phyloP scores from a whole-genome alignment of 139 green algal species.

The Picochlorum sp. region DNA sequence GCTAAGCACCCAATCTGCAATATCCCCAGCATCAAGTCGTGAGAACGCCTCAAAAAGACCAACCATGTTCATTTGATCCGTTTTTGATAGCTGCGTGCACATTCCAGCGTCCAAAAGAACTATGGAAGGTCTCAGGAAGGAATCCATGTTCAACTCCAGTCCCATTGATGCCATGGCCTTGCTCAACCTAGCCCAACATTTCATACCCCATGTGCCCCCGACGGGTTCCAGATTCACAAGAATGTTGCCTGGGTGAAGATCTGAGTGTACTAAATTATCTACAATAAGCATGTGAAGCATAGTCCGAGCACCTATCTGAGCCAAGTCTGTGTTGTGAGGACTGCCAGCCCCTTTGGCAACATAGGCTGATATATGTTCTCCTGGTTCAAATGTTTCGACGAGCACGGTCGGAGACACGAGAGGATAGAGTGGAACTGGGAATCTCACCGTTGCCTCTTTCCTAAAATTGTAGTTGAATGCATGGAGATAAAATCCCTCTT shows the following conservation, averaged over 20 bases:
- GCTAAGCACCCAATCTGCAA: constrained; percentile 54
- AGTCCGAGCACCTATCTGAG: constrained; percentile 58
- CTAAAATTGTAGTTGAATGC: constrained; percentile 96
- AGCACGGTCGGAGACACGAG: constrained; percentile 74
- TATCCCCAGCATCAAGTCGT: constrained; percentile 53
- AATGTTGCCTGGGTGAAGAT: constrained; percentile 82
- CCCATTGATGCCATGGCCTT: background rate
- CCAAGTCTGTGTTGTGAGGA: constrained; percentile 56
- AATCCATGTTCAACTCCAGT: background rate
- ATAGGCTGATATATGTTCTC: constrained; percentile 64
- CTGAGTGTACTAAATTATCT: constrained; percentile 96
- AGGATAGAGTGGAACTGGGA: constrained; percentile 89
- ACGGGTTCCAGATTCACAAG: constrained; percentile 60
- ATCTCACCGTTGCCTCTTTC: constrained; percentile 49
- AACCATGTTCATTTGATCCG: constrained; percentile 57
- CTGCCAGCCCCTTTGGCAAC: constrained; percentile 25
- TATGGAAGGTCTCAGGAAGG: constrained; percentile 35
- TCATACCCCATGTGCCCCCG: background rate
- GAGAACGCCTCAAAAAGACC: constrained; percentile 42
- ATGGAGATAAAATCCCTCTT: constrained; percentile 79
- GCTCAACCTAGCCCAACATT: background rate
- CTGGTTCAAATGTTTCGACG: constrained; percentile 92
- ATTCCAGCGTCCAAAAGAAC: constrained; percentile 89
- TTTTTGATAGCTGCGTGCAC: constrained; percentile 60
- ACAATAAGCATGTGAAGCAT: constrained; percentile 93